Conservation (phyloP, 805 yeast genomes). For the Yarrowia deformans region DNA sequence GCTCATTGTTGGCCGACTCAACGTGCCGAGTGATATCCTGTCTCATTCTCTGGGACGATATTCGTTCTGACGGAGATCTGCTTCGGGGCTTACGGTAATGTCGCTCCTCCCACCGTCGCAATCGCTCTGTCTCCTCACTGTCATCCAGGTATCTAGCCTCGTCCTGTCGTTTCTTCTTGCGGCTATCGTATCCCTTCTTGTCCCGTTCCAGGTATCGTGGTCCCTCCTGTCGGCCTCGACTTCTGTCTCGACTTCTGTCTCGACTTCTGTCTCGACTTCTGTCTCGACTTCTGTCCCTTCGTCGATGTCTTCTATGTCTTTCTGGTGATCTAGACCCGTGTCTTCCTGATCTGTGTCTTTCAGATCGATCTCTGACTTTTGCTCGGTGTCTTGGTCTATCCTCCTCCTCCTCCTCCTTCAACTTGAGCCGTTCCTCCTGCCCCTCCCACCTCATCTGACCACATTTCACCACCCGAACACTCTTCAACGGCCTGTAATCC, state of each 20-base stretch:
- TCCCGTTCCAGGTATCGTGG: not conserved
- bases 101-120: slow-evolving; percentile 1
- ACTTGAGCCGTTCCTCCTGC: not conserved
- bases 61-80: not conserved
- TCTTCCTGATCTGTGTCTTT: not conserved
- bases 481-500: slow-evolving; percentile 16
- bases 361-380: no score
- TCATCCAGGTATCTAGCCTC: not conserved
- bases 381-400: not conserved
- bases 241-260: no score
- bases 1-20: not conserved
- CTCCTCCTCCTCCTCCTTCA: not conserved
- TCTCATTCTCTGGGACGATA: not conserved
- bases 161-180: not conserved
- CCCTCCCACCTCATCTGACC: slow-evolving; percentile 15
- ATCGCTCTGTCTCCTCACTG: not conserved
- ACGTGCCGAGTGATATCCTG: not conserved
- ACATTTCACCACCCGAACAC: slow-evolving; percentile 13
- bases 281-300: not conserved
- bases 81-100: not conserved
- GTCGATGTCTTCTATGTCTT: not conserved
- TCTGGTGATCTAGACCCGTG: not conserved
- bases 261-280: not conserved
- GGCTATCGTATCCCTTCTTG: not conserved
- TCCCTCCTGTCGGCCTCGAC: no score